Conservation (phyloP, 2,329 filamentous ascomycete genomes). For the Fusarium pseudonygamai region DNA sequence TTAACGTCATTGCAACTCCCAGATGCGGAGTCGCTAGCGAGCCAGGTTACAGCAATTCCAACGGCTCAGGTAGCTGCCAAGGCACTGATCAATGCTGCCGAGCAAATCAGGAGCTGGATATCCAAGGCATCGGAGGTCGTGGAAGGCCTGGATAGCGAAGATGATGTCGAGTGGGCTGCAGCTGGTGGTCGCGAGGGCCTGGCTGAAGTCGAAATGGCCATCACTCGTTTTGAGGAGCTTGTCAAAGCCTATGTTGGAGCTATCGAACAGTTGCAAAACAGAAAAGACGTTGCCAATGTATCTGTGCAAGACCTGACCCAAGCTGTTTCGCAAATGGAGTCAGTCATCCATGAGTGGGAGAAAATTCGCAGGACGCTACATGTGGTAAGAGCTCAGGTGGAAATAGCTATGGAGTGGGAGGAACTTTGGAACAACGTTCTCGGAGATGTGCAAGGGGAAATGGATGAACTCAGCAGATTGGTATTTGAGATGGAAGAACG, state of each 20-base stretch:
- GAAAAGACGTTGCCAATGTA: conserved; percentile 78
- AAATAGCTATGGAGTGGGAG: conserved; percentile 99
- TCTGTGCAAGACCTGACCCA: conserved; percentile 75
- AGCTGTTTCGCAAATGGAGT: conserved; percentile 89
- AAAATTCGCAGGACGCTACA: conserved; percentile 81
- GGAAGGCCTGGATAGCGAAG: conserved; percentile 88
- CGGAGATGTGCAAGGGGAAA: conserved; percentile 90
- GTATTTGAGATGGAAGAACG: conserved; percentile 99
- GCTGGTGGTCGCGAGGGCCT: conserved; percentile 84
- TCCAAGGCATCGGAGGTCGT: conserved; percentile 91
- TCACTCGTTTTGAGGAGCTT: conserved; percentile 84
- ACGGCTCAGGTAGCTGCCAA: conserved; percentile 85
- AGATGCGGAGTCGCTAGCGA: conserved; percentile 83
- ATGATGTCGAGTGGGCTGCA: conserved; percentile 98
- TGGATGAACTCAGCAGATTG: conserved; percentile 78
- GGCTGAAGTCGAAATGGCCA: conserved; percentile 76
- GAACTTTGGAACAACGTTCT: conserved; percentile 95
- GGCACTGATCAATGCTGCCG: conserved; percentile 85
- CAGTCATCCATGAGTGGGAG: conserved; percentile 84
- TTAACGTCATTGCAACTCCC: conserved; percentile 90
- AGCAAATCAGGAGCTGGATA: conserved; percentile 95
- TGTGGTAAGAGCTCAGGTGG: conserved; percentile 87
- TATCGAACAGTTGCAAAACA: conserved; percentile 89
- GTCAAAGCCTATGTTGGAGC: conserved; percentile 93
- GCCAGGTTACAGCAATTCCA: conserved; percentile 84